Evolutionary conservation across 495 filamentous ascomycete genomes (phyloP).

Genomic region (Annulohypoxylon maeteangense): DNA sequence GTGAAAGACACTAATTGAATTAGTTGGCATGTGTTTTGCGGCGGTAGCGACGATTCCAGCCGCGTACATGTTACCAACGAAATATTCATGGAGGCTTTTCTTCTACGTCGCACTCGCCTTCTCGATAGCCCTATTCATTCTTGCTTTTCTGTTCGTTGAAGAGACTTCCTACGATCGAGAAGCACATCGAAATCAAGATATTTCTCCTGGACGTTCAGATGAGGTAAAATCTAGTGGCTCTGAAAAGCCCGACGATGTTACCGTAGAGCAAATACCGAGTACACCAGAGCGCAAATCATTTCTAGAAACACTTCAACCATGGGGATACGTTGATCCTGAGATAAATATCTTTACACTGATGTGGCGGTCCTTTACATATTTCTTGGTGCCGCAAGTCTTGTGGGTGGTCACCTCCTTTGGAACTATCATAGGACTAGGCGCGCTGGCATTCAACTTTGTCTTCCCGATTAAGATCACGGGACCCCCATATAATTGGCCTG

Average conservation of each 20-base stretch:
- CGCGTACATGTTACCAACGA: conserved; percentile 51
- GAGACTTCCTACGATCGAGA: conserved; percentile 66
- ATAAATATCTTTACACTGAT: conserved; percentile 61
- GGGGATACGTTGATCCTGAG: conserved; percentile 55
- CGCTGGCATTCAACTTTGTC: conserved; percentile 54
- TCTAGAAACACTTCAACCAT: conserved; percentile 54
- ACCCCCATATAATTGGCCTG: conserved; percentile 51
- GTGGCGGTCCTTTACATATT: conserved; percentile 63
- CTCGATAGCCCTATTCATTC: conserved; percentile 64
- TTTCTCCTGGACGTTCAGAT: conserved; percentile 8
- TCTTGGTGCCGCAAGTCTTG: conserved; percentile 64
- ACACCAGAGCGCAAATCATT: conserved; percentile 56
- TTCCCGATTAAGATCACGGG: conserved; percentile 73
- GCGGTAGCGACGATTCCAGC: conserved; percentile 51
- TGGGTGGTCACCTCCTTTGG: conserved; percentile 65
- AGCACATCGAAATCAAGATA: conserved; percentile 16
- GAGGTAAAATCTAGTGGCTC: neutral
- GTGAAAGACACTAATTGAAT: neutral
- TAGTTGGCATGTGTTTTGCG: conserved; percentile 48
- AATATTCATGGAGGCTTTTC: conserved; percentile 58
- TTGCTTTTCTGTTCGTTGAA: conserved; percentile 49
- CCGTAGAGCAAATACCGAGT: conserved; percentile 25
- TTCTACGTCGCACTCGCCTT: conserved; percentile 60
- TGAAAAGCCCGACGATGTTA: conserved; percentile 23
- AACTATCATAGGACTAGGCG: conserved; percentile 51